A percentile compares a stretch with the other conserved stretches of the same genome.
Evolutionary conservation across 2,329 filamentous ascomycete genomes (phyloP).

Genomic region (Pestalotiopsis sp.): DNA sequence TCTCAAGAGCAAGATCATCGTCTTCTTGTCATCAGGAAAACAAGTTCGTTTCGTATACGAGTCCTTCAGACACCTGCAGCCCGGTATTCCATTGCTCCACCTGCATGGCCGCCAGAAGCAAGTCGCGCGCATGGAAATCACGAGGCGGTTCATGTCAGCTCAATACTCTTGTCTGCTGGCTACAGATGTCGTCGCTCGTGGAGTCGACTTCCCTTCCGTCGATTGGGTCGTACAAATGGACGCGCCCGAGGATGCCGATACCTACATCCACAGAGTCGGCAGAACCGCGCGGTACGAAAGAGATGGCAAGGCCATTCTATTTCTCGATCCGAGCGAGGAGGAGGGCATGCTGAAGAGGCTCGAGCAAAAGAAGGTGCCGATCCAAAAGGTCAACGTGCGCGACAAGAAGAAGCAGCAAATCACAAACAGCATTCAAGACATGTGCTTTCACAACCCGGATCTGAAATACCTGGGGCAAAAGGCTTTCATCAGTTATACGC

Average conservation of each 20-base stretch:
- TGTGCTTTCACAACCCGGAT: conserved; percentile 94
- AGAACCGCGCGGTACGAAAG: conserved; percentile 92
- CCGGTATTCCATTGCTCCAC: conserved; percentile 90
- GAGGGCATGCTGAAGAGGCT: conserved; percentile 85
- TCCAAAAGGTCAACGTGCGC: conserved; percentile 83
- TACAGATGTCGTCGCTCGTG: conserved; percentile 92
- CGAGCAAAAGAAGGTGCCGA: conserved; percentile 85
- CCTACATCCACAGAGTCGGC: conserved; percentile 95
- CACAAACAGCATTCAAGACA: conserved; percentile 82
- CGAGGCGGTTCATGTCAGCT: conserved; percentile 76
- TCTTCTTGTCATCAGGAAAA: conserved; percentile 94
- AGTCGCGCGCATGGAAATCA: conserved; percentile 83
- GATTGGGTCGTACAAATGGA: conserved; percentile 99
- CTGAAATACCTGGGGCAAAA: conserved; percentile 96
- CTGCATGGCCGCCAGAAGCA: conserved; percentile 95
- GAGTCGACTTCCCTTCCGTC: conserved; percentile 93
- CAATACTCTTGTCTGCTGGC: conserved; percentile 90
- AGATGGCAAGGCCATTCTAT: conserved; percentile 84
- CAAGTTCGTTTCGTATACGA: conserved; percentile 97
- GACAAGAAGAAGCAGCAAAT: conserved; percentile 89
- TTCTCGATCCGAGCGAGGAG: conserved; percentile 91
- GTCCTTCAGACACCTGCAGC: conserved; percentile 87
- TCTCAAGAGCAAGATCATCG: conserved; percentile 90
- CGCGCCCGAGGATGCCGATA: conserved; percentile 94
- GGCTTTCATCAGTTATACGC: conserved; percentile 88